Base-by-base conservation (phyloP, 108 stramenopile genomes). In the Nitzschia inconspicua region DNA sequence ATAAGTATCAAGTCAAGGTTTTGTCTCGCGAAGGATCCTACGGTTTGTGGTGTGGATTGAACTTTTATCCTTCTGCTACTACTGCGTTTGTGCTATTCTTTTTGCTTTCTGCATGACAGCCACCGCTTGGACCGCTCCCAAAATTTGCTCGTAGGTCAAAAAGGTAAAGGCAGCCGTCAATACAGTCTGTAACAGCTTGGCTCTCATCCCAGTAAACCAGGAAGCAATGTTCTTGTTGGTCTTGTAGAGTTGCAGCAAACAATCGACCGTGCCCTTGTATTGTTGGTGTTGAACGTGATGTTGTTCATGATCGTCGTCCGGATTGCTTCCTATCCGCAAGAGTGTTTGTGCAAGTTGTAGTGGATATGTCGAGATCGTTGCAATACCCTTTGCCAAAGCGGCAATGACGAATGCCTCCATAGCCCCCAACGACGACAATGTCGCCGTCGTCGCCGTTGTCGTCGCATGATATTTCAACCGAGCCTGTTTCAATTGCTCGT, bases 171-270 rank as follows among this genome's bases (percentile, higher is more conserved):
- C 82, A 7, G 86, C 84, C 9, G 95, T 94, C 55, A 96, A 65
- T 2, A 96, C 95, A 0, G 96, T 95, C 47, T 96, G 95, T 18
- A 93, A 46, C 27, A 97, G 59, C 57, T 97, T 97, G 0, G 95
- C 92, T 31, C 83, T 72, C 89, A 97, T 91, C 18, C 96, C 96
- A 41, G 75, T 74, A 70, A 83, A 97, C 60, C 85, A 60, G 9
- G 76, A 90, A 0, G 46, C 61, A 7, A 91, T 91, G 4, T 80
- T 84, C 10, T 44, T 53, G 27, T 71, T 56, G 4, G 44, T 36
- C n/a, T 14, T n/a, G 50, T 82, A 88, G 57, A 95, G 72, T 44
- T 83, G 50, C 32, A 47, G 19, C 16, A 95, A 63, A 47, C 89
- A 90, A 53, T 90, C 85, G 30, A 80, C 48, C 7, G 85, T 90